Evolutionary conservation across 306 rosid species (phyloP), one percentile per base, ranked within the genome.

Genomic region (Biancaea sappan): DNA sequence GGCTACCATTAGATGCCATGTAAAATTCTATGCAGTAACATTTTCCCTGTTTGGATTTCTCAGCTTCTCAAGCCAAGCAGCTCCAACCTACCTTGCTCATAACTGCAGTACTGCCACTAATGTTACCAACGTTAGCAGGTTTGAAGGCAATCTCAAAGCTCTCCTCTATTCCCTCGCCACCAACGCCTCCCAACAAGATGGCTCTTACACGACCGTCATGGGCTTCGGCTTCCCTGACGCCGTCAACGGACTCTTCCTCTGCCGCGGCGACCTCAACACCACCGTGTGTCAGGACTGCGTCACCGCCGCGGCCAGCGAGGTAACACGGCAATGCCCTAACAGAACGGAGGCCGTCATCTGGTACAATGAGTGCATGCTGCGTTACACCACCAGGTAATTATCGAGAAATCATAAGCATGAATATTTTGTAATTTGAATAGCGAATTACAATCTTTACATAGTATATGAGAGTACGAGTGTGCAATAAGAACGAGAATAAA

Each of bases 211-310:
- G 13, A 5, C 82, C 31, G 3, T 53, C 69, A 70, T 69, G 46
- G 78, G 84, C 14, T 8, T 47, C 3, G 71, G 68, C 13, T 14
- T 79, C 5, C 13, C 63, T 61, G 57, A 51, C 9, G 70, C 50
- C 6, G 82, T 73, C 72, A 78, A 43, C 44, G 85, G 89, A 35
- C 59, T 47, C 4, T 81, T 83, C 69, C 86, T 81, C 69, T 90
- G 96, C 76, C 87, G 89, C 35, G 89, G 86, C 5, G 92, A 90
- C 18, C 61, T 76, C 31, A 15, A 50, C 60, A 1, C 54, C 16
- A 46, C 60, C 46, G 2, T 8, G 3, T 90, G 91, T 8, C 65
- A 46, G 14, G 65, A 63, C 1, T 90, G 91, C 41, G 73, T 88
- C n/a, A 0, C 37, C 61, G 5, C 72, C 16, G 88, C 91, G 0